Conservation (phyloP, 2,329 filamentous ascomycete species). For the Herpotrichia juniperi region DNA sequence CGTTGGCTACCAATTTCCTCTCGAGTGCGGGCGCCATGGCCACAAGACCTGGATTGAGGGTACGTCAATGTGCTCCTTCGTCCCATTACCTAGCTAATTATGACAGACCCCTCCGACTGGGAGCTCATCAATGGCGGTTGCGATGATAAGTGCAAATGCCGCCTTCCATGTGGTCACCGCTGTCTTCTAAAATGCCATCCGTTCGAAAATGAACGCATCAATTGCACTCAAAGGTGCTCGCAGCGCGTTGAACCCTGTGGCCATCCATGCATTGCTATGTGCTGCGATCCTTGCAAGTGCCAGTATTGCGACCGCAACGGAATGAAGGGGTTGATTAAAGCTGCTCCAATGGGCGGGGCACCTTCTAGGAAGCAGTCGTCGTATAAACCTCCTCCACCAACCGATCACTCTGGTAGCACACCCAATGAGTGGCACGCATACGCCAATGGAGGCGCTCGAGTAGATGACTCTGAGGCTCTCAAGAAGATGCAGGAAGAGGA, state of each 20-base stretch:
- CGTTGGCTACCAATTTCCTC: slow-evolving; percentile 61
- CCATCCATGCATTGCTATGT: slow-evolving; percentile 35
- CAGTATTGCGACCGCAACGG: slow-evolving; percentile 32
- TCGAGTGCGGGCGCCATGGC: slow-evolving; percentile 68
- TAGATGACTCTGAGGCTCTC: slow-evolving; percentile 25
- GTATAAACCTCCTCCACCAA: not conserved
- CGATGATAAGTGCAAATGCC: slow-evolving; percentile 29
- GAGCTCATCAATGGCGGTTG: slow-evolving; percentile 38
- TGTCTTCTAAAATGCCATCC: slow-evolving; percentile 44
- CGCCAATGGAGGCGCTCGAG: slow-evolving; percentile 21
- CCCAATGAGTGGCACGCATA: slow-evolving; percentile 20
- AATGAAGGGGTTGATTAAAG: slow-evolving; percentile 31
- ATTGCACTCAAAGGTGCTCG: slow-evolving; percentile 39
- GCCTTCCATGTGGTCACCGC: slow-evolving; percentile 39
- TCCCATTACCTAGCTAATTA: not conserved
- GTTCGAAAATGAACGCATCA: slow-evolving; percentile 35
- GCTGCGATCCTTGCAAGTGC: slow-evolving; percentile 39
- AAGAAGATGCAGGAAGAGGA: slow-evolving; percentile 20
- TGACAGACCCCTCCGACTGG: slow-evolving; percentile 29
- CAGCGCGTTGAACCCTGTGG: slow-evolving; percentile 30
- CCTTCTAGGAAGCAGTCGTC: not conserved
- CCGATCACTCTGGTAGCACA: not conserved
- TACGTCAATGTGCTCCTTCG: not conserved
- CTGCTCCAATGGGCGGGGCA: slow-evolving; percentile 9
- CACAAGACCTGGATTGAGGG: slow-evolving; percentile 56